Evolutionary conservation across 768 basidiomycete genomes (phyloP).

Genomic region (Lactarius tabidus): DNA sequence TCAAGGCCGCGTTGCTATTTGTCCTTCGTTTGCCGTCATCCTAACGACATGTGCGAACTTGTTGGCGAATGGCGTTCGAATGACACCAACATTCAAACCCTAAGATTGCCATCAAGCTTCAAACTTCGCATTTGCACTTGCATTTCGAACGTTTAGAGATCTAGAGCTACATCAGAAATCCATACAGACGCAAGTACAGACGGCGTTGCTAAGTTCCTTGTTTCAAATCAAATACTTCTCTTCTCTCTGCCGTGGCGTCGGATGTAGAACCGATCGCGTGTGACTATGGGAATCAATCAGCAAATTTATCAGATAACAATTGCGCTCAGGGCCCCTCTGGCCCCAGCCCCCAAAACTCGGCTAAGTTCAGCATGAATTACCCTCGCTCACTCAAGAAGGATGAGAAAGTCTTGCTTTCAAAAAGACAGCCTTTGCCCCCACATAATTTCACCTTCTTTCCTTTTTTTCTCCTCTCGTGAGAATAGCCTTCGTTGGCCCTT

Average conservation of each 20-base stretch:
- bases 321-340: background rate
- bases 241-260: background rate
- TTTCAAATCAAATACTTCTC: background rate
- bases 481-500: background rate
- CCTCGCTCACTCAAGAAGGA: background rate
- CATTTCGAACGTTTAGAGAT: background rate
- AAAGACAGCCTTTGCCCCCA: conserved; percentile 3
- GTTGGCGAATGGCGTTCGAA: background rate
- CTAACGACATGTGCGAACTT: background rate
- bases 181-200: background rate
- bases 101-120: background rate
- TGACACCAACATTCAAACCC: background rate
- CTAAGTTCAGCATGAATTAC: background rate
- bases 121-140: background rate
- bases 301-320: conserved; percentile 8
- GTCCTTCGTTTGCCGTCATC: background rate
- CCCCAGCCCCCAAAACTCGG: background rate
- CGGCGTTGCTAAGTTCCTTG: background rate
- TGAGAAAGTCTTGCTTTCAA: background rate
- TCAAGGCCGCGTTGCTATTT: background rate
- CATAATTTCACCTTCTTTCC: conserved; percentile 9
- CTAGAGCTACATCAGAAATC: too few species aligned
- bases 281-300: background rate
- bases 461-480: conserved; percentile 6
- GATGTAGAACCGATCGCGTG: background rate